Conservation (phyloP, 2,329 filamentous ascomycete species). For the Ophiostoma ulmi region DNA sequence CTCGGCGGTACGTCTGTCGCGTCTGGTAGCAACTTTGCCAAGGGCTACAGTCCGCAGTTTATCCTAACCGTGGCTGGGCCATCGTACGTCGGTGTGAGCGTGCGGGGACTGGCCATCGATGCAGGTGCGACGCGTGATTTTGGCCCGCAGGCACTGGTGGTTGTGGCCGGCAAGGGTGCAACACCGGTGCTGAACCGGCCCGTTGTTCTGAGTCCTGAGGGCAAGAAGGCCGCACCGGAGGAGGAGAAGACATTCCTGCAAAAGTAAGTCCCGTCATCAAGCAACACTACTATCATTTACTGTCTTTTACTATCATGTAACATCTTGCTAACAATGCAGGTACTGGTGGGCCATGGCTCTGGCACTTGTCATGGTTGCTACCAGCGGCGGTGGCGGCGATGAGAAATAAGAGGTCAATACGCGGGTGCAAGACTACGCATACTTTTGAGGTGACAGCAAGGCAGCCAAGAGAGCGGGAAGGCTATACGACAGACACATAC, state of each 20-base stretch:
- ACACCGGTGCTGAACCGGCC: slow-evolving; percentile 59
- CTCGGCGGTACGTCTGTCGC: slow-evolving; percentile 52
- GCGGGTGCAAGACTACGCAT: neutral
- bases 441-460: neutral
- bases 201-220: slow-evolving; percentile 56
- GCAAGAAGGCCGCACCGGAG: slow-evolving; percentile 49
- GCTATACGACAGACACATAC: neutral
- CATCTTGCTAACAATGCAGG: slow-evolving; percentile 35
- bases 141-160: slow-evolving; percentile 53
- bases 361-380: slow-evolving; percentile 48
- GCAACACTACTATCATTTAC: too few relatives aligned
- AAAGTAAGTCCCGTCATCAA: slow-evolving; percentile 40
- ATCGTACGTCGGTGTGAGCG: slow-evolving; percentile 46
- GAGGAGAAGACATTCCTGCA: slow-evolving; percentile 61
- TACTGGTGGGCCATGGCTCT: slow-evolving; percentile 63
- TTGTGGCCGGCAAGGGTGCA: slow-evolving; percentile 45
- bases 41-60: slow-evolving; percentile 56
- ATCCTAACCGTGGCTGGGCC: slow-evolving; percentile 45
- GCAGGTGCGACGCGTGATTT: slow-evolving; percentile 62
- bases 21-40: slow-evolving; percentile 53
- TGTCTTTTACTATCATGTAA: neutral
- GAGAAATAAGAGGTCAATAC: slow-evolving; percentile 23
- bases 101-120: slow-evolving; percentile 56
- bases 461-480: neutral
- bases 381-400: slow-evolving; percentile 47